Percentiles rank a stretch among this genome's conserved stretches.
Conservation (phyloP, 176 grass and related monocot species). For the Avena insularis region DNA sequence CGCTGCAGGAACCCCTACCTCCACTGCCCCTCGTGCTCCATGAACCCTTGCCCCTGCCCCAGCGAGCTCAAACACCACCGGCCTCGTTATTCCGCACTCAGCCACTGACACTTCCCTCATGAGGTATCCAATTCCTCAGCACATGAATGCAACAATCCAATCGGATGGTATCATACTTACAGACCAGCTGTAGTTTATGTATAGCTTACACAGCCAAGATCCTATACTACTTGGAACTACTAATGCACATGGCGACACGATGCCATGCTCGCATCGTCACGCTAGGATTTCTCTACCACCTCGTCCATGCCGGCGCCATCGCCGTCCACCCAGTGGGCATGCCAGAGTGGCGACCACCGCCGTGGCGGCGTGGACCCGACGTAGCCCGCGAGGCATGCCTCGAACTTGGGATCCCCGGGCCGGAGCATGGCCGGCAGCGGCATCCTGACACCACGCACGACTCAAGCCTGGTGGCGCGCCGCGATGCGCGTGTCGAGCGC, state of each 20-base stretch:
- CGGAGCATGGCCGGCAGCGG: constrained; percentile 77
- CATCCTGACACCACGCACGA: constrained; percentile 57
- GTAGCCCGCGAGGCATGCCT: constrained; percentile 49
- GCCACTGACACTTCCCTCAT: too few relatives aligned
- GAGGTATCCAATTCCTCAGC: too few relatives aligned
- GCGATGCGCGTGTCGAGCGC: constrained; percentile 67
- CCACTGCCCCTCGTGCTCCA: too few relatives aligned
- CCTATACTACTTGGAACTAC: neutral
- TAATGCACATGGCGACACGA: constrained; percentile 25
- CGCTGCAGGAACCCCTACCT: too few relatives aligned
- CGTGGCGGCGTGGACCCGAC: constrained; percentile 65
- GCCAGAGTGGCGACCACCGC: constrained; percentile 66
- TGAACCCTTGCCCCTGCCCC: too few relatives aligned
- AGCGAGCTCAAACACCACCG: too few relatives aligned
- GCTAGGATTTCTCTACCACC: neutral
- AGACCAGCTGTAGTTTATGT: constrained; percentile 36
- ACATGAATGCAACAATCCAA: neutral
- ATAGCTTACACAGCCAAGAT: constrained; percentile 45
- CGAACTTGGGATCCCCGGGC: constrained; percentile 65
- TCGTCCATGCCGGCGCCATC: neutral
- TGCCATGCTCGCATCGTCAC: neutral
- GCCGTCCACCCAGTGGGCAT: constrained; percentile 52
- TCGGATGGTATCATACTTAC: constrained; percentile 25
- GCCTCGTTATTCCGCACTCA: too few relatives aligned
- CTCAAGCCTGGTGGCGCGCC: constrained; percentile 61